These are phyloP conservation scores for Symbiodinium natans DNA, from an alignment of 73 alveolate genomes.

Conservation along the genomic window DNA sequence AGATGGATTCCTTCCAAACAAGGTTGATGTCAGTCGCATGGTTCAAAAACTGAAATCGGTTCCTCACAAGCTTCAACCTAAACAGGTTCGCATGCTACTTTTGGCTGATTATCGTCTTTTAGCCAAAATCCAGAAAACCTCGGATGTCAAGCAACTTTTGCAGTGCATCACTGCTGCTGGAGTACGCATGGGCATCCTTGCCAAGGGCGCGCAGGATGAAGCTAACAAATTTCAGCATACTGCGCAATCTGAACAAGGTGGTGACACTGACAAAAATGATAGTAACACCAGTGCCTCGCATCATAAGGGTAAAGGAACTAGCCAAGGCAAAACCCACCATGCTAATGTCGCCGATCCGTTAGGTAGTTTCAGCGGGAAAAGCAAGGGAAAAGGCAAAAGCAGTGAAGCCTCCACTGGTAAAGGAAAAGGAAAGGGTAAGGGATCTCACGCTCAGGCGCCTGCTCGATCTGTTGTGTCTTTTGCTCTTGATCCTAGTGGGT, in stretches of 20 bases:
- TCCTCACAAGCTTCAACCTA: not conserved
- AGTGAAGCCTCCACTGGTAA: too few species aligned
- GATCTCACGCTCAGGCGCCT: not conserved
- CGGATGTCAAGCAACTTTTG: not conserved
- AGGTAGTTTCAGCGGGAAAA: not conserved
- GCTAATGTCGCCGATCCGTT: too few species aligned
- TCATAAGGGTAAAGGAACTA: too few species aligned
- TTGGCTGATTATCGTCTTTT: not conserved
- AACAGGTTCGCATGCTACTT: not conserved
- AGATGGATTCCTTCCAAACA: not conserved
- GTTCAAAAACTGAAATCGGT: not conserved
- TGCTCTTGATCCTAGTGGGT: not conserved
- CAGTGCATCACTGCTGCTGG: not conserved
- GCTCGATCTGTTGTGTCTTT: too few species aligned
- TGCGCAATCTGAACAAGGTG: too few species aligned
- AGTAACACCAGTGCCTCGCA: not conserved
- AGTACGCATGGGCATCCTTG: not conserved
- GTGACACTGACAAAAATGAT: not conserved
- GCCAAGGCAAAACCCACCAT: too few species aligned
- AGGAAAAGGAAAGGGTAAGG: too few species aligned
- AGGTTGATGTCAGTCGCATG: not conserved
- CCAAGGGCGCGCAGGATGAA: too few species aligned
- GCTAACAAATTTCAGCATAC: too few species aligned
- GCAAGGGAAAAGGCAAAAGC: not conserved
- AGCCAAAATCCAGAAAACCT: not conserved